Percentiles rank a stretch among this genome's conserved stretches.
These are phyloP conservation scores for Paxillus rubicundulus DNA, from an alignment of 768 basidiomycete genomes.

Conservation along the genomic window DNA sequence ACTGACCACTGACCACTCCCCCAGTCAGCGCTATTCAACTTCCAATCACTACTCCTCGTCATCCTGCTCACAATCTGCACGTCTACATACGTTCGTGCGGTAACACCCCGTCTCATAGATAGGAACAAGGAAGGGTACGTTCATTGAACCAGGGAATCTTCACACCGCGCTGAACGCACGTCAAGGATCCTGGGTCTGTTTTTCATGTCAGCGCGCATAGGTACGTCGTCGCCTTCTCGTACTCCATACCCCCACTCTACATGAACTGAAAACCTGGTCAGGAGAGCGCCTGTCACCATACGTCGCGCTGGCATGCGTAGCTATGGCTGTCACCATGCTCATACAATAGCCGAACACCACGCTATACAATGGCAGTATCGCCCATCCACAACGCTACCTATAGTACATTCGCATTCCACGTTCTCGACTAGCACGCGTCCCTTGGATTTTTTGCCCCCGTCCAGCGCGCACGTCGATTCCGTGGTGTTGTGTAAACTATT, in stretches of 20 bases:
- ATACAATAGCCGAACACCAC: slow-evolving; percentile 32
- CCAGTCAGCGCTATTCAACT: slow-evolving; percentile 96
- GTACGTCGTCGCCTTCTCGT: slow-evolving; percentile 41
- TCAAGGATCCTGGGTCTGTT: slow-evolving; percentile 85
- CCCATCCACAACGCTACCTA: neutral
- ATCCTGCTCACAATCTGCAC: slow-evolving; percentile 94
- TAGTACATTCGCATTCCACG: too few relatives aligned
- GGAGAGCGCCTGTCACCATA: slow-evolving; percentile 96
- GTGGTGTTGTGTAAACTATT: too few relatives aligned
- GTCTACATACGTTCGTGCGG: slow-evolving; percentile 90
- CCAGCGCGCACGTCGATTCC: too few relatives aligned
- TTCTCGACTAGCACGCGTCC: too few relatives aligned
- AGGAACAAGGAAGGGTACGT: slow-evolving; percentile 90
- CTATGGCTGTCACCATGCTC: slow-evolving; percentile 83
- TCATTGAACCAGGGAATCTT: neutral
- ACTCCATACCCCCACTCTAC: neutral
- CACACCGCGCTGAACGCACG: neutral
- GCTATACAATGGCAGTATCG: neutral
- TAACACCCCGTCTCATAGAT: slow-evolving; percentile 88
- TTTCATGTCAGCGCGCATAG: slow-evolving; percentile 95
- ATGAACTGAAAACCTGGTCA: slow-evolving; percentile 30
- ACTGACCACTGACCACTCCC: neutral
- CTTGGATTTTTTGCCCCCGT: too few relatives aligned
- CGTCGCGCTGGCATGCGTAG: slow-evolving; percentile 87
- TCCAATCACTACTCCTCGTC: slow-evolving; percentile 91